Conservation (phyloP, 2,329 filamentous ascomycete genomes). For the Tolypocladium paradoxum region DNA sequence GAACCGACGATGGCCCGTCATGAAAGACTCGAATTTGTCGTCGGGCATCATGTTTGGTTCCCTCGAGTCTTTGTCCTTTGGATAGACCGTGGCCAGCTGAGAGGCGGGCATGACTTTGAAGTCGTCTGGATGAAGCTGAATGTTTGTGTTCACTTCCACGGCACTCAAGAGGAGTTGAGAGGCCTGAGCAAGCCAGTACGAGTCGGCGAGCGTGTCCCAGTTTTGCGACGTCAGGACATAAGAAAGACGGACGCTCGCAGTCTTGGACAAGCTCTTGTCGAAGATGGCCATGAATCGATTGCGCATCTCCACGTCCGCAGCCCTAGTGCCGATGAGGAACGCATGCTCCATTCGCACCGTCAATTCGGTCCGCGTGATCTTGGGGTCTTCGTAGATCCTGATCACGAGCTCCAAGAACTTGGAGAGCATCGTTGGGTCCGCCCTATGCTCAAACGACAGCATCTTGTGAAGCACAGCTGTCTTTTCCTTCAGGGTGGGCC, state of each 20-base stretch:
- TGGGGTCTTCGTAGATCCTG: slow-evolving; percentile 94
- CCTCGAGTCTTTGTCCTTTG: slow-evolving; percentile 62
- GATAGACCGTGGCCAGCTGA: slow-evolving; percentile 61
- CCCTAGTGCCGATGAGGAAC: slow-evolving; percentile 89
- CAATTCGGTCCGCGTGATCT: slow-evolving; percentile 87
- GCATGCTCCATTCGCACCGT: slow-evolving; percentile 97
- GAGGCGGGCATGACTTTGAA: slow-evolving; percentile 69
- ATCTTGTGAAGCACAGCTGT: slow-evolving; percentile 99
- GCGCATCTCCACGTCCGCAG: slow-evolving; percentile 90
- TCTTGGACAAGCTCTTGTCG: slow-evolving; percentile 86
- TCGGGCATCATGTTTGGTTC: slow-evolving; percentile 64
- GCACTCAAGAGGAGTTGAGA: slow-evolving; percentile 87
- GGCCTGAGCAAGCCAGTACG: slow-evolving; percentile 94
- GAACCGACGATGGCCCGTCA: slow-evolving; percentile 73
- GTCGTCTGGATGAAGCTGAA: slow-evolving; percentile 74
- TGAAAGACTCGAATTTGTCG: slow-evolving; percentile 69
- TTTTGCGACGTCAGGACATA: slow-evolving; percentile 90
- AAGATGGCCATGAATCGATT: slow-evolving; percentile 96
- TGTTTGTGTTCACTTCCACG: slow-evolving; percentile 70
- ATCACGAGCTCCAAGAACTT: slow-evolving; percentile 95
- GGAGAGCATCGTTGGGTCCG: slow-evolving; percentile 73
- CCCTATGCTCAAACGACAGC: slow-evolving; percentile 82
- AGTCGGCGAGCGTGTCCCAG: slow-evolving; percentile 90
- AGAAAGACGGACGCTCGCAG: slow-evolving; percentile 75
- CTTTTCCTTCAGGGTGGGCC: slow-evolving; percentile 97